Conservation (phyloP, 2,329 filamentous ascomycete species). For the Fusarium dimerum region DNA sequence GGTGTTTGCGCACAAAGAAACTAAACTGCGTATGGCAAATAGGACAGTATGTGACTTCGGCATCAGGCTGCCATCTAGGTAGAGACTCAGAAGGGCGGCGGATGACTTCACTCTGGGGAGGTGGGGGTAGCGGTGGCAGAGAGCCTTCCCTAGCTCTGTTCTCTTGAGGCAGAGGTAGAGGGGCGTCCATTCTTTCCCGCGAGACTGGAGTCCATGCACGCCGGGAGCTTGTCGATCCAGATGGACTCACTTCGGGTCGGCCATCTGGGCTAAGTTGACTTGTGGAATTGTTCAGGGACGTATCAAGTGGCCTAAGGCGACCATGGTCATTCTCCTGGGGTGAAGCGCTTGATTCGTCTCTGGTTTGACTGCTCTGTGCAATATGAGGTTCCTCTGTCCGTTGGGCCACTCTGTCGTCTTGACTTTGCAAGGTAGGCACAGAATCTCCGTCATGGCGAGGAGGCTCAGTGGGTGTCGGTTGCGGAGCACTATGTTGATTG, state of each 20-base stretch:
- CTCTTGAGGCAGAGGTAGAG: slow-evolving; percentile 20
- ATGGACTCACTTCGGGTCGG: not conserved
- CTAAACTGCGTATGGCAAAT: slow-evolving; percentile 81
- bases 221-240: slow-evolving; percentile 11
- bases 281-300: no score
- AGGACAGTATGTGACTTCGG: slow-evolving; percentile 78
- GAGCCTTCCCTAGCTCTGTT: slow-evolving; percentile 9
- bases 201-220: slow-evolving; percentile 21
- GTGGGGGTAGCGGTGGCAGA: slow-evolving; percentile 21
- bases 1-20: slow-evolving; percentile 87
- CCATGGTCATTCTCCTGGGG: no score
- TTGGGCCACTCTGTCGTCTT: no score
- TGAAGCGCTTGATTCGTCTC: no score
- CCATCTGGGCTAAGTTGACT: no score
- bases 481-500: no score
- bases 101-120: slow-evolving; percentile 16
- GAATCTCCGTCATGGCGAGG: no score
- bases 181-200: slow-evolving; percentile 31
- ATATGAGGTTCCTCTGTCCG: no score
- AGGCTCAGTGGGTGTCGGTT: no score
- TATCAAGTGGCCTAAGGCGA: no score
- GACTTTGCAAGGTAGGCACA: no score
- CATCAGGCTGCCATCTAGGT: slow-evolving; percentile 86
- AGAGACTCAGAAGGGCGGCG: slow-evolving; percentile 51
- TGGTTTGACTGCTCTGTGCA: no score